phyloP scores from a whole-genome alignment of 306 rosid genomes.

The Astragalus membranaceus region DNA sequence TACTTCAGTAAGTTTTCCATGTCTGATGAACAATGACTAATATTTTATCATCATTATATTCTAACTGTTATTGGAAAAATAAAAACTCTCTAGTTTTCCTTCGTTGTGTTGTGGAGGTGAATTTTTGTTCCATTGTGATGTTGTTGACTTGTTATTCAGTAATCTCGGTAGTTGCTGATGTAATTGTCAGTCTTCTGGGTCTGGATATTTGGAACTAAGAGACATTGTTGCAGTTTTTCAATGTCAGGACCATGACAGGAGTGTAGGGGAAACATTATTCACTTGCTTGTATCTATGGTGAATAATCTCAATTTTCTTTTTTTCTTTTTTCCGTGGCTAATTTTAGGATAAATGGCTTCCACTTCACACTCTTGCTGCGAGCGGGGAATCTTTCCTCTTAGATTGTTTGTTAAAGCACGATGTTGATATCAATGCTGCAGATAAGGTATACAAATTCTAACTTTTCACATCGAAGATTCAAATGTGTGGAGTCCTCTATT shows the following conservation, averaged over 20 bases:
- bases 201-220: background rate
- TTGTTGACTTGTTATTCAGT: background rate
- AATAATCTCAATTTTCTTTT: background rate
- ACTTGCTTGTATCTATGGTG: constrained; percentile 6
- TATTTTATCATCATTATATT: background rate
- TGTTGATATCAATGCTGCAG: constrained; percentile 70
- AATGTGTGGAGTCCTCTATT: background rate
- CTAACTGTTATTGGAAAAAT: background rate
- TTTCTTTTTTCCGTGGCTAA: background rate
- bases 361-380: constrained; percentile 76
- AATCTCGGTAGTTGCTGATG: background rate
- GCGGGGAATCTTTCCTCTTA: constrained; percentile 70
- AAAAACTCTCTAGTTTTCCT: background rate
- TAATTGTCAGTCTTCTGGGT: background rate
- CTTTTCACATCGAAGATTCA: background rate
- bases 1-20: constrained; percentile 55
- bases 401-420: constrained; percentile 65
- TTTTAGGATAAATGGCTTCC: constrained; percentile 85
- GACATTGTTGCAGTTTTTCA: background rate
- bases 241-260: background rate
- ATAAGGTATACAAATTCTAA: constrained; percentile 51
- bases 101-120: background rate
- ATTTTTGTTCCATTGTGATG: background rate
- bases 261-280: background rate
- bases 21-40: background rate